Evolutionary conservation across 2,329 filamentous ascomycete species (phyloP), one percentile per base, ranked within the genome.

Genomic region (Stachybotrys chlorohalonatus): DNA sequence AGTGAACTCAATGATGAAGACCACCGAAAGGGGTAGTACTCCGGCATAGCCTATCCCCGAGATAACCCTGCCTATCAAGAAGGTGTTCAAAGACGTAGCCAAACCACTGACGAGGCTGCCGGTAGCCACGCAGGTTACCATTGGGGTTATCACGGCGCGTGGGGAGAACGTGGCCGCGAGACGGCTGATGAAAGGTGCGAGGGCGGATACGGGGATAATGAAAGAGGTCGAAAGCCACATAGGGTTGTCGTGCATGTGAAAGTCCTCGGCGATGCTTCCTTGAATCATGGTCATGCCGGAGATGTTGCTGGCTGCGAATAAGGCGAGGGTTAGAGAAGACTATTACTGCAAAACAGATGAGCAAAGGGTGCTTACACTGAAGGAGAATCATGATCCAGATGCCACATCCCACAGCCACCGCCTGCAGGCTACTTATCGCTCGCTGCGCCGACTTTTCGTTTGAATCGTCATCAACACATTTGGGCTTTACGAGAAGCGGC

Each of bases 151-250:
- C 63, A 88, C 86, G 24, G 75, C 64, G 30, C 85, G 77, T 0
- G 88, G 82, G 0, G 85, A 82, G 68, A 95, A 93, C 30, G 94
- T 83, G 62, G 85, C 83, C 49, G 85, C 83, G 1, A 95, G 73
- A 16, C 89, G 83, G 7, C 89, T 89, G 46, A 82, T 78, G 2
- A 95, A 69, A 0, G 90, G 89, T 0, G 85, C 81, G 11, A 88
- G 70, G 11, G 76, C 78, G 31, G 79, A 89, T 79, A 77, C 76
- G 61, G 73, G 67, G 57, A 82, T 77, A 51, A 94, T 76, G 66
- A 90, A 95, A 2, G 86, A 78, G 36, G 87, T 89, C 7, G 87
- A 90, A 66, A 94, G 90, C 89, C 89, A 95, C 68, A 83, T 87
- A 42, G 84, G 84, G 54, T 83, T 75, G 54, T 85, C 83, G 63